Percentiles rank a stretch among this genome's conserved stretches.
phyloP scores from a whole-genome alignment of 2,329 filamentous ascomycete genomes.

The Xylariaceae sp. region DNA sequence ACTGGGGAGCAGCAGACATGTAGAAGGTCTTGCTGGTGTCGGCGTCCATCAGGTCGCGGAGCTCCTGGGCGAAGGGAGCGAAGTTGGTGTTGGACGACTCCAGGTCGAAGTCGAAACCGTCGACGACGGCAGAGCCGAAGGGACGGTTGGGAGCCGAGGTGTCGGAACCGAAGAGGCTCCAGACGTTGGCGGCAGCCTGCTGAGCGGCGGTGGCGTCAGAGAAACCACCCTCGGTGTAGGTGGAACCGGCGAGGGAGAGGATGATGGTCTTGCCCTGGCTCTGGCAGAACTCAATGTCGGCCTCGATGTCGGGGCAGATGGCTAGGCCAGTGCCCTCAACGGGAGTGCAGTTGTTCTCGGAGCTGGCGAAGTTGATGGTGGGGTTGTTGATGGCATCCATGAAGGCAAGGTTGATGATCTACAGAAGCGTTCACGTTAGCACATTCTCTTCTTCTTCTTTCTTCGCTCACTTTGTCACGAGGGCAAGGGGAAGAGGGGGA shows the following conservation, averaged over 20 bases:
- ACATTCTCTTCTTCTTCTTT: not conserved
- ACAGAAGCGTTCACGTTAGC: conserved; percentile 4
- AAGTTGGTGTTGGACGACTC: conserved; percentile 57
- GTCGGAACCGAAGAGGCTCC: conserved; percentile 64
- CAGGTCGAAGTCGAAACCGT: conserved; percentile 75
- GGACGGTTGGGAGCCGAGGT: conserved; percentile 50
- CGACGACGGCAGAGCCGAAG: conserved; percentile 59
- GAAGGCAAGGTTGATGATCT: conserved; percentile 62
- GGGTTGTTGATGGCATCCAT: conserved; percentile 50
- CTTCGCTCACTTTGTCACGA: no score
- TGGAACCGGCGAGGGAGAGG: conserved; percentile 65
- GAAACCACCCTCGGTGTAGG: conserved; percentile 65
- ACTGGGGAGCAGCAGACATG: conserved; percentile 63
- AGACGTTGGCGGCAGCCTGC: conserved; percentile 56
- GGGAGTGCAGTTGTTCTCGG: conserved; percentile 53
- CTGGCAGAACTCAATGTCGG: conserved; percentile 57
- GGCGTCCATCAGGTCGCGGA: conserved; percentile 51
- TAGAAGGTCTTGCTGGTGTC: conserved; percentile 49
- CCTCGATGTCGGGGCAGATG: conserved; percentile 57
- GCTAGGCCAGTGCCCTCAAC: conserved; percentile 54
- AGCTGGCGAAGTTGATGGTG: conserved; percentile 59
- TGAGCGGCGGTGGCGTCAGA: conserved; percentile 45
- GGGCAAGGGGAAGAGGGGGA: no score
- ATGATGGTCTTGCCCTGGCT: conserved; percentile 62
- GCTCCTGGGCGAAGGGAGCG: conserved; percentile 52